Evolutionary conservation across 129 eudicot species (phyloP).

Genomic region (Flaveria brownii): DNA sequence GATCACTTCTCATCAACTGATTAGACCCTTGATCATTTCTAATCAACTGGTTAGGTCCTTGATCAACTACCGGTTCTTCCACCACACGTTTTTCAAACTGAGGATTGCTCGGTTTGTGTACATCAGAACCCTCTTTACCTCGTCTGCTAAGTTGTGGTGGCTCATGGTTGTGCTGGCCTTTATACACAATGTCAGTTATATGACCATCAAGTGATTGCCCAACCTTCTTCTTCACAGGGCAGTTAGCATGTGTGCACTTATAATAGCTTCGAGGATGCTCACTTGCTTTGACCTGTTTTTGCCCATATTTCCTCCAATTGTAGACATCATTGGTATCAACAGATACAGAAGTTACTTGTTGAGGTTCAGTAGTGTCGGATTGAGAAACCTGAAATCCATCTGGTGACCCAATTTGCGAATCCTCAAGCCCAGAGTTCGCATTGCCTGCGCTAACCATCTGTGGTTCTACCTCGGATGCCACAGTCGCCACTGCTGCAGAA

Average conservation of each 20-base stretch:
- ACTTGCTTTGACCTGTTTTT: constrained; percentile 88
- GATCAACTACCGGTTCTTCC: constrained; percentile 30
- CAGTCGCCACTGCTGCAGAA: constrained; percentile 8
- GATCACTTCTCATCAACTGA: constrained; percentile 7
- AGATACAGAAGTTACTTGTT: constrained; percentile 38
- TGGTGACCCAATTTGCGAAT: constrained; percentile 48
- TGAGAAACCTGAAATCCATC: constrained; percentile 46
- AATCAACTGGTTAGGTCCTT: background rate
- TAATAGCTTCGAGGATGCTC: constrained; percentile 94
- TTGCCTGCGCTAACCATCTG: constrained; percentile 31
- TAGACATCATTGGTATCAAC: constrained; percentile 73
- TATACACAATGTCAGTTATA: constrained; percentile 79
- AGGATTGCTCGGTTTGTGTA: constrained; percentile 29
- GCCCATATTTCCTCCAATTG: constrained; percentile 98
- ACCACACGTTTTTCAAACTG: constrained; percentile 27
- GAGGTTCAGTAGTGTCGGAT: constrained; percentile 41
- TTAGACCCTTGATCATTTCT: constrained; percentile 37
- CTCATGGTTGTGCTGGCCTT: constrained; percentile 89
- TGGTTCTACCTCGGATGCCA: constrained; percentile 27
- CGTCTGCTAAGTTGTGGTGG: constrained; percentile 59
- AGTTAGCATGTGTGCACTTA: constrained; percentile 69
- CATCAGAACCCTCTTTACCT: constrained; percentile 48
- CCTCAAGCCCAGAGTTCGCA: constrained; percentile 41
- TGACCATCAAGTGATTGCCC: constrained; percentile 77
- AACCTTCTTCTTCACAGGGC: constrained; percentile 93